Conservation (phyloP, 2,329 filamentous ascomycete species). For the Cercospora brassicicola region DNA sequence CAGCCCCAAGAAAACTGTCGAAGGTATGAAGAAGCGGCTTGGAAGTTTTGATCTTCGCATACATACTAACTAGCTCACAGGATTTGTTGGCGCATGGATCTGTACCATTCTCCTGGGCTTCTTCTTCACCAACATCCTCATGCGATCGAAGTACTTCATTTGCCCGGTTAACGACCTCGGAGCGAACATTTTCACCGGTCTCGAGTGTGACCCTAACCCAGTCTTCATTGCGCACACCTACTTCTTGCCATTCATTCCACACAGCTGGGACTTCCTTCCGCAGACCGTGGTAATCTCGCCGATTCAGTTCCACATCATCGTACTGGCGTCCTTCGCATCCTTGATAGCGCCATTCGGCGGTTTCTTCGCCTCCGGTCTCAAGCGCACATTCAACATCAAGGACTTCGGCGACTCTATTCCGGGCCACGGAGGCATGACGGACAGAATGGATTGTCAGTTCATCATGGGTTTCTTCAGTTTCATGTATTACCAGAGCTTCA, state of each 20-base stretch:
- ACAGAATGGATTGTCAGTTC: conserved; percentile 99
- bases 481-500: conserved; percentile 96
- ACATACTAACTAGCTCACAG: conserved; percentile 42
- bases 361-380: conserved; percentile 96
- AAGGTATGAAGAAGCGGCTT: conserved; percentile 45
- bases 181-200: conserved; percentile 85
- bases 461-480: conserved; percentile 99
- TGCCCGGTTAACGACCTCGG: conserved; percentile 96
- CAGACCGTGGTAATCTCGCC: conserved; percentile 75
- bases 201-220: conserved; percentile 87
- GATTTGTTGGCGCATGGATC: conserved; percentile 93
- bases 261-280: conserved; percentile 69
- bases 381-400: conserved; percentile 99
- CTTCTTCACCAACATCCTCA: conserved; percentile 76
- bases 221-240: conserved; percentile 81
- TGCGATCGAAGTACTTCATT: conserved; percentile 94
- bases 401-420: conserved; percentile 98
- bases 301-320: conserved; percentile 89
- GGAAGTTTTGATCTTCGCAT: background rate
- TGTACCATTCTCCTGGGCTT: conserved; percentile 88
- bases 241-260: conserved; percentile 57
- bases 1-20: conserved; percentile 98
- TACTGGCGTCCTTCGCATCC: conserved; percentile 90
- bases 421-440: conserved; percentile 95
- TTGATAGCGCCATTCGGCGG: conserved; percentile 96